Percentiles rank a stretch among this genome's conserved stretches.
Evolutionary conservation across 345 rosid species (phyloP).

Genomic region (Anacardium occidentale): DNA sequence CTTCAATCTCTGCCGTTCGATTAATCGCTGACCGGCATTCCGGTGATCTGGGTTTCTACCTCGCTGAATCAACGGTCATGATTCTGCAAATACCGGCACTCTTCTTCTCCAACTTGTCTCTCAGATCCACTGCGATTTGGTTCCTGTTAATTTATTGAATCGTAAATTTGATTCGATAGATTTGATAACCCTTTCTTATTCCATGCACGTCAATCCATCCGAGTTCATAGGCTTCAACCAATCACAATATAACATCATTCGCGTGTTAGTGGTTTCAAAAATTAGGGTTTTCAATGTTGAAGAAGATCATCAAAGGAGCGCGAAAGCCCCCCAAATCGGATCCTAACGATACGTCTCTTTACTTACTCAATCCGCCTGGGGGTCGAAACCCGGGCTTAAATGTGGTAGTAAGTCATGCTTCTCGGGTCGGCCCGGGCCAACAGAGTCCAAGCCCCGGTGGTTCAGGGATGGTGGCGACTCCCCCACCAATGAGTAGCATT

Average conservation of each 20-base stretch:
- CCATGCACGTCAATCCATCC: constrained; percentile 32
- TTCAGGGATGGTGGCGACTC: constrained; percentile 22
- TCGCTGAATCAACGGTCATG: constrained; percentile 10
- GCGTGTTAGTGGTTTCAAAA: not conserved
- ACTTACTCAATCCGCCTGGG: constrained; percentile 38
- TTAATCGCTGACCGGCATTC: constrained; percentile 23
- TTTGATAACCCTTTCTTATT: constrained; percentile 3
- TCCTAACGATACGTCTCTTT: constrained; percentile 40
- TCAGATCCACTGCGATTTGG: constrained; percentile 24
- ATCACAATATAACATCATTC: constrained; percentile 12
- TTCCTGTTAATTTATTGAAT: not conserved
- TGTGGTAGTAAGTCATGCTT: constrained; percentile 70
- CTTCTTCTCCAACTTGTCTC: constrained; percentile 10
- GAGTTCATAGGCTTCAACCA: not conserved
- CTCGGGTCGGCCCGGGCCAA: constrained; percentile 33
- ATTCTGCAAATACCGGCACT: constrained; percentile 12
- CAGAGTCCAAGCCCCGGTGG: constrained; percentile 24
- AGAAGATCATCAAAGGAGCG: constrained; percentile 82
- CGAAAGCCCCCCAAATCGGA: constrained; percentile 71
- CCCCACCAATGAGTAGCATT: constrained; percentile 56
- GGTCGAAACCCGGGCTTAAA: constrained; percentile 43
- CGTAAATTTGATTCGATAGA: not conserved
- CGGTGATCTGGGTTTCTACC: constrained; percentile 18
- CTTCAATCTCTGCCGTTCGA: constrained; percentile 6
- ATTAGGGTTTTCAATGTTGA: constrained; percentile 53